Percentiles rank a stretch among this genome's conserved stretches.
phyloP scores from a whole-genome alignment of 2,329 filamentous ascomycete species.

The Apiospora pterosperma region DNA sequence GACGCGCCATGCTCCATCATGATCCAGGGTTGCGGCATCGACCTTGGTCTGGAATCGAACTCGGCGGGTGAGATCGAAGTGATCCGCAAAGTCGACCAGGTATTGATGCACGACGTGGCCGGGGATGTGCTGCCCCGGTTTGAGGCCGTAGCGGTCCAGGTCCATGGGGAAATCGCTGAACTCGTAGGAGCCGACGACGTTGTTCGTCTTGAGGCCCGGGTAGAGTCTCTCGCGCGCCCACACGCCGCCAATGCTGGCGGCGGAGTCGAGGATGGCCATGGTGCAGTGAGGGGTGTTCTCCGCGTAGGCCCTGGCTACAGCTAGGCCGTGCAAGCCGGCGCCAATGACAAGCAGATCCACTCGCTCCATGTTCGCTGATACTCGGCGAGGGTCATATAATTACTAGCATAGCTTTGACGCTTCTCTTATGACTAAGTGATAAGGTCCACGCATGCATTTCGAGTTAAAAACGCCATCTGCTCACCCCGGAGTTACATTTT shows the following conservation, averaged over 20 bases:
- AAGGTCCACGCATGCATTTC: too few relatives aligned
- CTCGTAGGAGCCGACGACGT: constrained; percentile 60
- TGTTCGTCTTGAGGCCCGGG: constrained; percentile 61
- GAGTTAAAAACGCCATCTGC: too few relatives aligned
- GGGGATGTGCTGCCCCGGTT: constrained; percentile 44
- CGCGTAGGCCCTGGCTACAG: constrained; percentile 49
- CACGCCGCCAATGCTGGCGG: constrained; percentile 52
- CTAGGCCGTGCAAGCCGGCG: constrained; percentile 47
- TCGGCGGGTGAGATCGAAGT: constrained; percentile 5
- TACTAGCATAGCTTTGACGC: too few relatives aligned
- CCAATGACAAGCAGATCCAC: too few relatives aligned
- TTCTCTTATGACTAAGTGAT: too few relatives aligned
- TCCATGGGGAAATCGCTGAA: constrained; percentile 62
- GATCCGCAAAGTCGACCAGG: constrained; percentile 8
- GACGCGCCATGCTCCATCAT: constrained; percentile 4
- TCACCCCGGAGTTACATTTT: too few relatives aligned
- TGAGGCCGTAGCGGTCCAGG: constrained; percentile 43
- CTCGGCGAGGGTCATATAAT: too few relatives aligned
- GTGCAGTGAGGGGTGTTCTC: constrained; percentile 38
- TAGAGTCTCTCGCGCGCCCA: constrained; percentile 59
- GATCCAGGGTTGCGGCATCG: constrained; percentile 2
- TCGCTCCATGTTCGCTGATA: too few relatives aligned
- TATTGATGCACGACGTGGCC: constrained; percentile 37
- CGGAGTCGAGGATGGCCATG: constrained; percentile 48
- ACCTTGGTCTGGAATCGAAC: constrained; percentile 10